phyloP scores from a whole-genome alignment of 2,329 filamentous ascomycete genomes.

The Knoxdaviesia proteae region DNA sequence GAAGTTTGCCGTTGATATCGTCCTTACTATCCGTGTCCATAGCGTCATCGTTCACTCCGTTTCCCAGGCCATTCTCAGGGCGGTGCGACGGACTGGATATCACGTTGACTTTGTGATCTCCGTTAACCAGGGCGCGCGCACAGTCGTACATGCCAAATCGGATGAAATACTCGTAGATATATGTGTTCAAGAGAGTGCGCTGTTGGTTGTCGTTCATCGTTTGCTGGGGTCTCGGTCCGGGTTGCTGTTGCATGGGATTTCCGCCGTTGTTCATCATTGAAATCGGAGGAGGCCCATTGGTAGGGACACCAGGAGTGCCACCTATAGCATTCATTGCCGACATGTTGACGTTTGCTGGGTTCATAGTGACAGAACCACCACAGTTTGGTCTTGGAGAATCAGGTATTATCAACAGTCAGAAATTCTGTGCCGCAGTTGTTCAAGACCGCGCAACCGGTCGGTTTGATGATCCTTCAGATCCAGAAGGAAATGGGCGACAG shows the following conservation, averaged over 20 bases:
- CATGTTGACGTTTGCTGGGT: slow-evolving; percentile 34
- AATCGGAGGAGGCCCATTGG: slow-evolving; percentile 18
- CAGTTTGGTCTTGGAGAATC: no score
- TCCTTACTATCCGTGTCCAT: slow-evolving; percentile 77
- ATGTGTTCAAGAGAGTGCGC: slow-evolving; percentile 52
- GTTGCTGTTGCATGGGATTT: slow-evolving; percentile 16
- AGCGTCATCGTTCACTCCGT: slow-evolving; percentile 50
- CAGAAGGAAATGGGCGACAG: no score
- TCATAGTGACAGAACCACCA: no score
- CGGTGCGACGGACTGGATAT: slow-evolving; percentile 50
- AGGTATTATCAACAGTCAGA: no score
- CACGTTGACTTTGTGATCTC: slow-evolving; percentile 45
- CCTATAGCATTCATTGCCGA: slow-evolving; percentile 49
- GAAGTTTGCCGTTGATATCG: slow-evolving; percentile 50
- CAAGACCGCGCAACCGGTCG: no score
- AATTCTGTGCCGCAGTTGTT: no score
- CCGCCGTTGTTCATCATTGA: slow-evolving; percentile 46
- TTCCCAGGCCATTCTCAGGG: slow-evolving; percentile 42
- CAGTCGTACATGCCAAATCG: slow-evolving; percentile 69
- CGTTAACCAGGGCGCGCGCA: slow-evolving; percentile 51
- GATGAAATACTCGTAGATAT: slow-evolving; percentile 83
- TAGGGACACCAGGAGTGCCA: slow-evolving; percentile 33
- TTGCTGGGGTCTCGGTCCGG: slow-evolving; percentile 1
- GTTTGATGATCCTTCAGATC: no score
- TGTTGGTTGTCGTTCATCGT: slow-evolving; percentile 21